Evolutionary conservation across 192 early-diverging fungal genomes (phyloP).

Genomic region (Geranomyces michiganensis): DNA sequence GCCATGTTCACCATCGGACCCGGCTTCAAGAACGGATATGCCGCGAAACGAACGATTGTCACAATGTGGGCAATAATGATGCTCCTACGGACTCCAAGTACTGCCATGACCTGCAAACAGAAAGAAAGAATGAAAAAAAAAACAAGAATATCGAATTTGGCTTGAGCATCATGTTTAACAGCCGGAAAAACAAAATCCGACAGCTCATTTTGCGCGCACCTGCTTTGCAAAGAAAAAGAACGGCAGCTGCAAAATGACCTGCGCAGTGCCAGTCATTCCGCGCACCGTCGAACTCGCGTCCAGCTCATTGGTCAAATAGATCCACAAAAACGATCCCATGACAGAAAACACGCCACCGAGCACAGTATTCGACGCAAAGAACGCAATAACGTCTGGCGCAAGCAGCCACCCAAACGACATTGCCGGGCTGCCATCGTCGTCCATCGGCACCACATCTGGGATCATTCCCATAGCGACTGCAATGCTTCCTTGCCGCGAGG

Average conservation of each 20-base stretch:
- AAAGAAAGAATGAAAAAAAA: too few species aligned
- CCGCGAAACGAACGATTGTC: slow-evolving; percentile 18
- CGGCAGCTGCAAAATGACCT: slow-evolving; percentile 35
- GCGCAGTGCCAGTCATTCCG: slow-evolving; percentile 32
- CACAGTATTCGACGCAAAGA: slow-evolving; percentile 29
- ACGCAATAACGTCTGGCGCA: slow-evolving; percentile 29
- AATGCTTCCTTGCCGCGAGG: slow-evolving; percentile 22
- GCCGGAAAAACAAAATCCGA: too few species aligned
- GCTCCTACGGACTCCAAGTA: slow-evolving; percentile 21
- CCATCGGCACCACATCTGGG: slow-evolving; percentile 4
- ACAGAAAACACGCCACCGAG: slow-evolving; percentile 30
- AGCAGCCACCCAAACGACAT: slow-evolving; percentile 33
- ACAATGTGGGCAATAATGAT: slow-evolving; percentile 29
- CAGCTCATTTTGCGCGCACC: too few species aligned
- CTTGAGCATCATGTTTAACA: too few species aligned
- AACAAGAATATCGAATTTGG: too few species aligned
- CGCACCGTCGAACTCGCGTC: slow-evolving; percentile 29
- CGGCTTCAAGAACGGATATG: slow-evolving; percentile 27
- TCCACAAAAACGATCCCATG: slow-evolving; percentile 30
- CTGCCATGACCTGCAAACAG: slow-evolving; percentile 20
- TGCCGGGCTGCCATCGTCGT: neutral
- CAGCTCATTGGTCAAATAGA: slow-evolving; percentile 30
- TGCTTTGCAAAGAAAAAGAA: slow-evolving; percentile 40
- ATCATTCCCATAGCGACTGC: slow-evolving; percentile 19
- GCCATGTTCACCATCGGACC: slow-evolving; percentile 19